Percentiles rank a stretch among this genome's conserved stretches.
Evolutionary conservation across 225 moss, liverwort and hornwort species (phyloP).

Genomic region (Polytrichum formosum): DNA sequence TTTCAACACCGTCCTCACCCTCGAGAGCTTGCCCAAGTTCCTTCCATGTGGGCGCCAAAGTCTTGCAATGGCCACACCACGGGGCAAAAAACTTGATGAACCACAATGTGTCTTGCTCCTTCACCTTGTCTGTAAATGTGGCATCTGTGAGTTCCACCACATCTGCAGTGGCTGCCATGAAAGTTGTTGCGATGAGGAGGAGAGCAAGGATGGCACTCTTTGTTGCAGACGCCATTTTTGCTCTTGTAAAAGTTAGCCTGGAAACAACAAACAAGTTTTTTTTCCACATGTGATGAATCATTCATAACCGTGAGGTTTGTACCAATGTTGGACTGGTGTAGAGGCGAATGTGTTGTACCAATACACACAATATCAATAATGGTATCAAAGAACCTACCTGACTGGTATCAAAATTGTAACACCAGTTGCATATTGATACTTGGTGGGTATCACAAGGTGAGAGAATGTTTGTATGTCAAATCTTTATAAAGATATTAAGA

Average conservation of each 20-base stretch:
- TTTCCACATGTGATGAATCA: no score
- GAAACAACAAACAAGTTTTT: background rate
- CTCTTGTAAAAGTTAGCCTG: background rate
- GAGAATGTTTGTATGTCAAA: no score
- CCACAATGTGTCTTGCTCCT: conserved; percentile 94
- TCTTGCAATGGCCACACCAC: conserved; percentile 96
- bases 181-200: conserved; percentile 18
- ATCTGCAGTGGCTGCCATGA: conserved; percentile 55
- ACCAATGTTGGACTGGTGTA: no score
- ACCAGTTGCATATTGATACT: no score
- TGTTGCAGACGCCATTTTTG: conserved; percentile 23
- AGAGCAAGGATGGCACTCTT: conserved; percentile 9
- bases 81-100: conserved; percentile 93
- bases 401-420: no score
- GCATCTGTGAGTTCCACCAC: conserved; percentile 80
- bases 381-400: no score
- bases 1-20: conserved; percentile 73
- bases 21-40: conserved; percentile 79
- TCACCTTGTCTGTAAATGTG: conserved; percentile 86
- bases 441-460: no score
- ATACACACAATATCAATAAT: no score
- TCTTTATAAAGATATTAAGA: no score
- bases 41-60: conserved; percentile 80
- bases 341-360: no score
- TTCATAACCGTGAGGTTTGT: no score